Percentiles rank a stretch among this genome's conserved stretches.
phyloP scores from a whole-genome alignment of 2,329 filamentous ascomycete species.

The Trichoderma arundinaceum region DNA sequence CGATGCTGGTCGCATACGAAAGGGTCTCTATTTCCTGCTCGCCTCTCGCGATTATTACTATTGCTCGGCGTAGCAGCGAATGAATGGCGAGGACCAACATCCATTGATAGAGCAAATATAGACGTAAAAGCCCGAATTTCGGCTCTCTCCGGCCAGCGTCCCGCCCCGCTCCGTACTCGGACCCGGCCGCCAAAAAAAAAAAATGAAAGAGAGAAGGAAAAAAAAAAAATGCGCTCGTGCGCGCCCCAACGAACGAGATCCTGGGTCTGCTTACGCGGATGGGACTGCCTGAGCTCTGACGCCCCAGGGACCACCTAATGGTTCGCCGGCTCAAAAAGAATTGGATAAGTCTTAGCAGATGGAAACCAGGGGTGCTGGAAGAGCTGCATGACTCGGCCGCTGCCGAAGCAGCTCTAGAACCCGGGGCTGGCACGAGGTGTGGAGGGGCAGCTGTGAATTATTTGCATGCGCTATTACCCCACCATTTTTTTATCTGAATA shows the following conservation, averaged over 20 bases:
- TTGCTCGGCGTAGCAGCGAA: neutral
- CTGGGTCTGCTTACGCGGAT: neutral
- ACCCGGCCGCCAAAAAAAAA: conserved; percentile 13
- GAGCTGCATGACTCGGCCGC: conserved; percentile 31
- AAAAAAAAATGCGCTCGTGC: neutral
- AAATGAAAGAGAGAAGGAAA: neutral
- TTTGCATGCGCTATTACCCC: conserved; percentile 19
- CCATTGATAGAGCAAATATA: neutral
- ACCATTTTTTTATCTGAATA: neutral
- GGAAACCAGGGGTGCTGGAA: conserved; percentile 1
- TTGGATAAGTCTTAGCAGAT: conserved; percentile 13
- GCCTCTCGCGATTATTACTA: neutral
- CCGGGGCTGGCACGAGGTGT: conserved; percentile 21
- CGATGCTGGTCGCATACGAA: neutral
- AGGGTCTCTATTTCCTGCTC: neutral
- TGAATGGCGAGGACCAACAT: neutral
- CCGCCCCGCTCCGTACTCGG: conserved; percentile 18
- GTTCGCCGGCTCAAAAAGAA: neutral
- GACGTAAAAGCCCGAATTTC: neutral
- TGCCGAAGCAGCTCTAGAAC: conserved; percentile 26
- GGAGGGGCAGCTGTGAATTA: conserved; percentile 27
- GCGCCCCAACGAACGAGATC: neutral
- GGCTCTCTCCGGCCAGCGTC: conserved; percentile 13
- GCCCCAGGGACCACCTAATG: neutral
- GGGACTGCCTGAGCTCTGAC: neutral